Percentiles rank a stretch among this genome's conserved stretches.
These are phyloP conservation scores for Polytolypa hystricis DNA, from an alignment of 2,329 filamentous ascomycete species.

Conservation along the genomic window DNA sequence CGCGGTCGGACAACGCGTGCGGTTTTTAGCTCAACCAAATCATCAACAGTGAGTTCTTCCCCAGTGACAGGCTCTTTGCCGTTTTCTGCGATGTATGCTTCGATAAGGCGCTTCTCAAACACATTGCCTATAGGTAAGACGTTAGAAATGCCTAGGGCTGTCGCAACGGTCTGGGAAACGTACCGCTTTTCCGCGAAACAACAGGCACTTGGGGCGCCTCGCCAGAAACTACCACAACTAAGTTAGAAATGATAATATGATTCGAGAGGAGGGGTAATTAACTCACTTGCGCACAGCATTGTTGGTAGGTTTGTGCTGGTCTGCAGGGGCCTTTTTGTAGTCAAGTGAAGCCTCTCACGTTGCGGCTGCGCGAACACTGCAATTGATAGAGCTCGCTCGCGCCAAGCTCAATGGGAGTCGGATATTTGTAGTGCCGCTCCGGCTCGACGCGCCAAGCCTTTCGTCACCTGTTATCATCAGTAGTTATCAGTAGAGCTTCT, in stretches of 20 bases:
- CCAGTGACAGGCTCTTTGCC: constrained; percentile 85
- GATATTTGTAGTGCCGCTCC: too few relatives aligned
- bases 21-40: constrained; percentile 79
- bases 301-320: constrained; percentile 22
- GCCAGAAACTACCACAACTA: constrained; percentile 74
- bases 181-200: constrained; percentile 87
- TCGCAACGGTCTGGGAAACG: constrained; percentile 26
- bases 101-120: constrained; percentile 90
- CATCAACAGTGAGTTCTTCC: constrained; percentile 70
- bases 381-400: too few relatives aligned
- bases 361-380: too few relatives aligned
- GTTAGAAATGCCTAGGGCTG: not conserved
- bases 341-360: too few relatives aligned
- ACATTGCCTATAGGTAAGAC: constrained; percentile 54
- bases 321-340: too few relatives aligned
- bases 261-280: too few relatives aligned
- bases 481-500: too few relatives aligned
- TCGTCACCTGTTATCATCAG: too few relatives aligned
- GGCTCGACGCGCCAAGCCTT: too few relatives aligned
- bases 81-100: constrained; percentile 87
- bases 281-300: constrained; percentile 58
- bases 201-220: constrained; percentile 92
- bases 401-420: too few relatives aligned
- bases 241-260: too few relatives aligned
- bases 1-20: constrained; percentile 75